These are phyloP conservation scores for Penicillium carneum DNA, from an alignment of 2,329 filamentous ascomycete species.

Conservation along the genomic window DNA sequence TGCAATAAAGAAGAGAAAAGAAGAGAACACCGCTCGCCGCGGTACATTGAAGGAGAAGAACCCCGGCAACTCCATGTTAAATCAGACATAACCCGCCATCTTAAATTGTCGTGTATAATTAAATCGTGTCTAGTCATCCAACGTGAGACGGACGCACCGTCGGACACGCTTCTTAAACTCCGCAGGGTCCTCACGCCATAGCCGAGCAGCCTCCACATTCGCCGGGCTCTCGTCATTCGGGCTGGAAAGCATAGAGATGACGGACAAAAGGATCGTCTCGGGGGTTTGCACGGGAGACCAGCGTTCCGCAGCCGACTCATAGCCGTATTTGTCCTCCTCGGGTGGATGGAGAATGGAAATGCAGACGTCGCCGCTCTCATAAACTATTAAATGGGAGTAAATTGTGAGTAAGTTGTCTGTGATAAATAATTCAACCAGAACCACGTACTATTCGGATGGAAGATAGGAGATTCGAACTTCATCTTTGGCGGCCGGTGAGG, in stretches of 20 bases:
- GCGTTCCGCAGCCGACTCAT: slow-evolving; percentile 86
- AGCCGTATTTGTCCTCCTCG: slow-evolving; percentile 91
- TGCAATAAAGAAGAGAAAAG: slow-evolving; percentile 14
- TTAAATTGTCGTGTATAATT: slow-evolving; percentile 8
- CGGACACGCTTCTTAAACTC: slow-evolving; percentile 82
- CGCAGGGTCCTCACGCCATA: slow-evolving; percentile 80
- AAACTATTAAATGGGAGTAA: slow-evolving; percentile 62
- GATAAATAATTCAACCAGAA: background rate
- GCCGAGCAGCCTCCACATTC: slow-evolving; percentile 88
- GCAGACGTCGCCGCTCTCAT: slow-evolving; percentile 84
- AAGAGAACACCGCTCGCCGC: slow-evolving; percentile 2
- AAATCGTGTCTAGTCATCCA: slow-evolving; percentile 63
- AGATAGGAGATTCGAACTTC: slow-evolving; percentile 84
- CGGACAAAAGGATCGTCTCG: slow-evolving; percentile 89
- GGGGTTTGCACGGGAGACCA: slow-evolving; percentile 96
- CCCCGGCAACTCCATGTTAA: slow-evolving; percentile 25
- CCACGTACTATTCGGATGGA: slow-evolving; percentile 82
- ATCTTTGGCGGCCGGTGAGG: slow-evolving; percentile 87
- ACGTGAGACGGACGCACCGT: slow-evolving; percentile 79
- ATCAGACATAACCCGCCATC: slow-evolving; percentile 21
- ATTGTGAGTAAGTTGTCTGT: background rate
- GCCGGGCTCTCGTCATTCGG: slow-evolving; percentile 96
- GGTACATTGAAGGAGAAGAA: slow-evolving; percentile 6
- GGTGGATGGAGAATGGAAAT: slow-evolving; percentile 97
- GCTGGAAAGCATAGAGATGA: slow-evolving; percentile 88